phyloP scores from a whole-genome alignment of 2,329 filamentous ascomycete genomes.

The Colletotrichum shisoi region DNA sequence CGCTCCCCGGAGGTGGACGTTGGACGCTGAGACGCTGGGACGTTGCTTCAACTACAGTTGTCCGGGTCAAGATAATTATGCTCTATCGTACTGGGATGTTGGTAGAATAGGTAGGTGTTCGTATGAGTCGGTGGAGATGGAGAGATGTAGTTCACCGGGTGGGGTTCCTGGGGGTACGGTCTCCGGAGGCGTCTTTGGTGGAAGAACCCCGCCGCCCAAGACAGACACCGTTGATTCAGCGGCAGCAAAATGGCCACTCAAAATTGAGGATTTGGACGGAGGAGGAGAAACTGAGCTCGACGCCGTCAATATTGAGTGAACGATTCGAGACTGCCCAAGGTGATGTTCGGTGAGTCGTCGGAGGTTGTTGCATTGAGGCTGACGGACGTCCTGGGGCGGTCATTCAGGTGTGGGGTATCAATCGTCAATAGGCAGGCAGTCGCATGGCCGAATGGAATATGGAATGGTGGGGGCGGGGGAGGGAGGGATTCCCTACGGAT shows the following conservation, averaged over 20 bases:
- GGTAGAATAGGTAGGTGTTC: no score
- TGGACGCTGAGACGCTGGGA: not conserved
- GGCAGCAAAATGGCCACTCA: not conserved
- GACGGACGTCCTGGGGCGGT: conserved; percentile 4
- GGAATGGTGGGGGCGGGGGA: conserved; percentile 3
- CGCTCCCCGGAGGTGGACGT: not conserved
- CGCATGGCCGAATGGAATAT: not conserved
- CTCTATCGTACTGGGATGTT: not conserved
- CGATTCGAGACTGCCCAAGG: not conserved
- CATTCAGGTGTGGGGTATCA: conserved; percentile 12
- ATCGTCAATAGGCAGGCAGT: not conserved
- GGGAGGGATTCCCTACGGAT: no score
- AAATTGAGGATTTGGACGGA: not conserved
- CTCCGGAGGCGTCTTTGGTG: not conserved
- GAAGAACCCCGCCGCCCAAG: not conserved
- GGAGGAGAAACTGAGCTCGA: not conserved
- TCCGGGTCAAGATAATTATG: not conserved
- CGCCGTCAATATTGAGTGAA: conserved; percentile 6
- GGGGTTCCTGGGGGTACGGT: not conserved
- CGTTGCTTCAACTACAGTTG: no score
- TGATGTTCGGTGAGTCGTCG: conserved; percentile 1
- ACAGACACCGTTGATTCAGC: not conserved
- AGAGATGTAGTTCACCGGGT: not conserved
- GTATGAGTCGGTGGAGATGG: not conserved
- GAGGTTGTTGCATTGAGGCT: conserved; percentile 15